Conservation (phyloP, 345 rosid species). For the Aquilaria malaccensis region DNA sequence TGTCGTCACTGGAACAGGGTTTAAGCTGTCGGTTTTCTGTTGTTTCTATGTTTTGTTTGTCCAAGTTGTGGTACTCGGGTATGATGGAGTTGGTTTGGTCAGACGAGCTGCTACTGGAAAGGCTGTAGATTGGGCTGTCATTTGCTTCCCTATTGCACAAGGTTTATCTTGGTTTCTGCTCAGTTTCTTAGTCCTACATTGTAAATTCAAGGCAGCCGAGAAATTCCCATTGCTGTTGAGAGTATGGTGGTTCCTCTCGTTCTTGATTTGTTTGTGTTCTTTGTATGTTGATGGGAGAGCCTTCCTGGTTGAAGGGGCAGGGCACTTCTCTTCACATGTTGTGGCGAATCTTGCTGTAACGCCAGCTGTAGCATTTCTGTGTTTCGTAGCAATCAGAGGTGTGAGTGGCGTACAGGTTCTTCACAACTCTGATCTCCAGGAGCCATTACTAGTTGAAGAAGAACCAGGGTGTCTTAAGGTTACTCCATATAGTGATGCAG, state of each 20-base stretch:
- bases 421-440: conserved; percentile 66
- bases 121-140: conserved; percentile 48
- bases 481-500: conserved; percentile 70
- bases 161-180: conserved; percentile 79
- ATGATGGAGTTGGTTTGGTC: conserved; percentile 61
- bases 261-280: conserved; percentile 58
- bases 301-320: conserved; percentile 43
- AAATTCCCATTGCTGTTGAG: conserved; percentile 72
- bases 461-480: conserved; percentile 83
- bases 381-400: conserved; percentile 69
- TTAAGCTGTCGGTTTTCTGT: conserved; percentile 56
- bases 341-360: conserved; percentile 68
- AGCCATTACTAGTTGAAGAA: conserved; percentile 87
- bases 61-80: conserved; percentile 64
- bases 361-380: conserved; percentile 86
- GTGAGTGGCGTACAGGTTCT: conserved; percentile 56
- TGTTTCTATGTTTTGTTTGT: conserved; percentile 71
- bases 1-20: conserved; percentile 41
- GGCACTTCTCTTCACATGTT: conserved; percentile 54
- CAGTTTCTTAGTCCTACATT: conserved; percentile 70
- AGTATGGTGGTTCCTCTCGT: conserved; percentile 81
- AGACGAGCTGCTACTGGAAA: conserved; percentile 39
- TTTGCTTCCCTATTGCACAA: conserved; percentile 59
- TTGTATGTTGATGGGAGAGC: conserved; percentile 69
- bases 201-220: conserved; percentile 67